Evolutionary conservation across 345 rosid species (phyloP).

Genomic region (Euphorbia pulcherrima): DNA sequence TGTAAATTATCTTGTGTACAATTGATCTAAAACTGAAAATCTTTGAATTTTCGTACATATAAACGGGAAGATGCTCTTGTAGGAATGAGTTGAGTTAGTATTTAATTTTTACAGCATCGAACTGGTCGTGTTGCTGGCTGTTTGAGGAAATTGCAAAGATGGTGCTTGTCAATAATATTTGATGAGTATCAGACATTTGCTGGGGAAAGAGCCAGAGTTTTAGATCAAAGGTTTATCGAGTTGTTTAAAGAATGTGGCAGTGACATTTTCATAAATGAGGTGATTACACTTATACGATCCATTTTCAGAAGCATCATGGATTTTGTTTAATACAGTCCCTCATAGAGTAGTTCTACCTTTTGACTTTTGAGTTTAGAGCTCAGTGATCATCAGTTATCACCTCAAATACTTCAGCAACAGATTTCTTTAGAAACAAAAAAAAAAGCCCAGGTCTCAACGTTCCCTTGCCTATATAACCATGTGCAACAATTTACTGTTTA

Average conservation of each 20-base stretch:
- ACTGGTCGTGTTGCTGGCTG: conserved; percentile 77
- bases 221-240: conserved; percentile 72
- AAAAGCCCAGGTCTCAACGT: background rate
- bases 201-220: conserved; percentile 54
- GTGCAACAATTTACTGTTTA: background rate
- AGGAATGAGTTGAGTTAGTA: too few species aligned
- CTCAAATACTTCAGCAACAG: background rate
- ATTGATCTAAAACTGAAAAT: too few species aligned
- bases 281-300: conserved; percentile 7
- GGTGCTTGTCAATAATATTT: conserved; percentile 70
- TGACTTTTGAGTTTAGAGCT: background rate
- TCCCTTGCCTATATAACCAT: background rate
- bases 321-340: background rate
- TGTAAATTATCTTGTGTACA: too few species aligned
- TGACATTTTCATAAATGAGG: conserved; percentile 44
- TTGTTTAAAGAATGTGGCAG: conserved; percentile 49
- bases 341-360: background rate
- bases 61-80: too few species aligned
- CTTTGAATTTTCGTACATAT: too few species aligned
- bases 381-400: background rate
- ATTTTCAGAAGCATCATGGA: background rate
- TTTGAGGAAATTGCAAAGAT: conserved; percentile 65
- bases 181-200: conserved; percentile 81
- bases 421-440: background rate
- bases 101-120: conserved; percentile 49